A percentile compares a stretch with the other conserved stretches of the same genome.
Evolutionary conservation across 2,329 filamentous ascomycete species (phyloP).

Genomic region (Pseudogymnoascus sp.): DNA sequence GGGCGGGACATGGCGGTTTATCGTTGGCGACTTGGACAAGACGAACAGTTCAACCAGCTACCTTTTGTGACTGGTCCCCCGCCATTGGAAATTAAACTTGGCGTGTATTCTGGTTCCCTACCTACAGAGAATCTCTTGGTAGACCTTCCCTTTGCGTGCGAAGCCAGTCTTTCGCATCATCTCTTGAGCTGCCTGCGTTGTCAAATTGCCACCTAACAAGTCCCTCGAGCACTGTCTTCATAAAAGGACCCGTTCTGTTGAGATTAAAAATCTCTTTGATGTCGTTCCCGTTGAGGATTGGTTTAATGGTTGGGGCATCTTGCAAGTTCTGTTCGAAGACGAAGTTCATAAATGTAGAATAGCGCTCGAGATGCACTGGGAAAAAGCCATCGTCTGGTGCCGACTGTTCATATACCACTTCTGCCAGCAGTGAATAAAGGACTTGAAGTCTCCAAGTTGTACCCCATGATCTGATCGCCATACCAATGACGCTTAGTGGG

Average conservation of each 20-base stretch:
- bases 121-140: too few relatives aligned
- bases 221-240: constrained; percentile 53
- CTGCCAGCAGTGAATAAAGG: neutral
- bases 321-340: neutral
- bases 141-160: neutral
- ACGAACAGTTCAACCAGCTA: too few relatives aligned
- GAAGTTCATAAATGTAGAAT: constrained; percentile 8
- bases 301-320: neutral
- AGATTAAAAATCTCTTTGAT: constrained; percentile 45
- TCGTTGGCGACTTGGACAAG: too few relatives aligned
- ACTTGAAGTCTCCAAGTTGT: neutral
- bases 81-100: too few relatives aligned
- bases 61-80: too few relatives aligned
- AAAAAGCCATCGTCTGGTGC: constrained; percentile 28
- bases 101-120: too few relatives aligned
- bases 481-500: neutral
- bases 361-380: constrained; percentile 33
- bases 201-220: constrained; percentile 59
- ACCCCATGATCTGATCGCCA: neutral
- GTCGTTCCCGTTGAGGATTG: constrained; percentile 39
- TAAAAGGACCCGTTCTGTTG: constrained; percentile 51
- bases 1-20: too few relatives aligned
- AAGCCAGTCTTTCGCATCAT: neutral
- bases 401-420: constrained; percentile 17
- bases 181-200: neutral